These are phyloP conservation scores for Ophiostoma piceae DNA, from an alignment of 2,329 filamentous ascomycete genomes.

Conservation along the genomic window DNA sequence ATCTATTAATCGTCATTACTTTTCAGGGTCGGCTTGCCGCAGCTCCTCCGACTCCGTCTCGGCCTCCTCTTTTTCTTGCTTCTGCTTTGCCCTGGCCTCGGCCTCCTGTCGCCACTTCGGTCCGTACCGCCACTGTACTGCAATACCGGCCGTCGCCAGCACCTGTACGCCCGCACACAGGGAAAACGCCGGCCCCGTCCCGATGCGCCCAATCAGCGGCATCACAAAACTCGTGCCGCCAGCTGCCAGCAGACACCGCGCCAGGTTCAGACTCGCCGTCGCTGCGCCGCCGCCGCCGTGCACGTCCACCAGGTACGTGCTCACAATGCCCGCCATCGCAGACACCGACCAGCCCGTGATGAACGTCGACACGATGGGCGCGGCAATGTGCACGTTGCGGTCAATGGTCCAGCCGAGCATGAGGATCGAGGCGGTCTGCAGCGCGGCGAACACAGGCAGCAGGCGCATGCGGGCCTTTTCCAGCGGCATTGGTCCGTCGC, in stretches of 20 bases:
- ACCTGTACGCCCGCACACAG: conserved; percentile 50
- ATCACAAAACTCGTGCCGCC: conserved; percentile 55
- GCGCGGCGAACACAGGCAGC: conserved; percentile 40
- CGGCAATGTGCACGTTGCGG: conserved; percentile 41
- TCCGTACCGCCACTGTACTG: conserved; percentile 48
- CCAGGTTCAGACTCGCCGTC: conserved; percentile 59
- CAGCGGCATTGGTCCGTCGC: conserved; percentile 44
- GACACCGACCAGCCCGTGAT: conserved; percentile 54
- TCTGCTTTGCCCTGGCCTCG: neutral
- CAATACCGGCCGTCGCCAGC: conserved; percentile 44
- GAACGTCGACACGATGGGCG: conserved; percentile 53
- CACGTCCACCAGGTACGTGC: conserved; percentile 58
- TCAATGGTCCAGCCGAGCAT: conserved; percentile 52
- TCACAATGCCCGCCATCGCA: conserved; percentile 57
- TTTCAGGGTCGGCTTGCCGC: neutral
- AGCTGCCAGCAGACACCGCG: conserved; percentile 57
- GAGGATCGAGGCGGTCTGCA: conserved; percentile 44
- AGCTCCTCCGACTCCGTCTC: neutral
- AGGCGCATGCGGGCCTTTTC: conserved; percentile 49
- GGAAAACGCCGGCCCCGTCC: conserved; percentile 56
- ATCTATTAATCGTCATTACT: neutral
- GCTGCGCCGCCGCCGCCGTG: conserved; percentile 56
- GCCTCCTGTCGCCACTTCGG: conserved; percentile 38
- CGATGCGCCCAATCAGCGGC: conserved; percentile 52
- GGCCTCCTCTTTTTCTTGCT: neutral